Evolutionary conservation across 179 eudicot species (phyloP), one percentile per base, ranked within the genome.

Genomic region (Spinacia oleracea): DNA sequence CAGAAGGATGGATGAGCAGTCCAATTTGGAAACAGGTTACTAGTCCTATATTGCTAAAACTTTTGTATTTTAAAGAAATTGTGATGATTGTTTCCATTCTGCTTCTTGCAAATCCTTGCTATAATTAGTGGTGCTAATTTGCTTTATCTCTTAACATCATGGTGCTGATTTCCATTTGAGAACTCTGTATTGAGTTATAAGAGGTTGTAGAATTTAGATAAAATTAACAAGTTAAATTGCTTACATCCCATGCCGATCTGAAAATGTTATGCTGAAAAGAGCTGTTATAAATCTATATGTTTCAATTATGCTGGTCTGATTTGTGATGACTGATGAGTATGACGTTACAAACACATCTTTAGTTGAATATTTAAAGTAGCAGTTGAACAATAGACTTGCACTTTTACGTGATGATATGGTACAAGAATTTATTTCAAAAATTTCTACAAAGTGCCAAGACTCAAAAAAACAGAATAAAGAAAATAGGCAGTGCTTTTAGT

Each of bases 21-120:
- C 94, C 99, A 68, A 82, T 93, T 75, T 96, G 99, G 99, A 93
- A 96, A 87, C 99, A 96, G 98, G 99, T 93, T 42, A 70, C 8
- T 72, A 46, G 21, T 60, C 31, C 51, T 55, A 27, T 51, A 75
- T 66, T 53, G 21, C 58, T 56, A 31, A 55, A 48, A 65, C 32
- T 8, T 64, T 73, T 45, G 20, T 56, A 14, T 50, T 67, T 51
- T 53, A 1, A 46, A 21, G 38, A 15, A 58, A 58, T 56, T 34
- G 14, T 6, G 38, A 16, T 65, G 16, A 71, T 25, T 64, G 6
- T 59, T 53, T 16, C 18, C 35, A 31, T 64, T 72, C 25, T 43
- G 42, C 55, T 58, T 50, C 58, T 63, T 77, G 65, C 38, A 68
- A 35, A 59, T 40, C 32, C 70, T 64, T 42, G 45, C 64, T 43